Evolutionary conservation across 495 filamentous ascomycete species (phyloP), one percentile per base, ranked within the genome.

Genomic region (Cairneyella variabilis): DNA sequence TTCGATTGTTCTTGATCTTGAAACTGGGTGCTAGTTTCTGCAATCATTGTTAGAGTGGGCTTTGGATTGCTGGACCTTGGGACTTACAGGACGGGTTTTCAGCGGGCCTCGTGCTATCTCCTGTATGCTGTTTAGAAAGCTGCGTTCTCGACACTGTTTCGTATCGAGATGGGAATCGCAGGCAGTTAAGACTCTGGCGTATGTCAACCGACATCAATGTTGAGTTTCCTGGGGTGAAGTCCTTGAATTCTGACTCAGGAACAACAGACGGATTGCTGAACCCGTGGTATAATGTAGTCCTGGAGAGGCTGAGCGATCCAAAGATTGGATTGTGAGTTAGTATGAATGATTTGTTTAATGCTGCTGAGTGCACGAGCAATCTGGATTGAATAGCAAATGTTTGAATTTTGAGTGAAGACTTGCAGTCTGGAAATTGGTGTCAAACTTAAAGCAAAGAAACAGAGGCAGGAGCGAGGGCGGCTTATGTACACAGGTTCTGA

Each of bases 141-240:
- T 86, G 83, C 44, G 80, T 75, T 80, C 83, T 86, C 70, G 83
- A 85, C 64, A 86, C 76, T 68, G 80, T 74, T 77, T 82, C 79
- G 71, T 85, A 82, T 71, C 84, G 80, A 68, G 80, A 79, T 47
- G 84, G 83, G 68, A 83, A 82, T 59, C 83, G 79, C 65, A 87
- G 72, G 63, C 83, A 86, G 55, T 83, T 77, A 63, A 84, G 76
- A 64, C 79, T 78, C 70, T 82, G 75, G 64, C 84, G 83, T 65
- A 82, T 71, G 71, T 84, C 82, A 83, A 83, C 82, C 81, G 84
- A 88, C 84, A 88, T 88, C 83, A 84, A 88, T 79, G 57, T 66
- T 37, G 47, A 54, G 44, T 22, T 53, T 51, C 37, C 12, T 12
- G 12, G 18, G 46, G 17, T 39, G 27, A 32, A 7, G 6, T 32